phyloP scores from a whole-genome alignment of 2,329 filamentous ascomycete genomes.

The Elsinoe australis region DNA sequence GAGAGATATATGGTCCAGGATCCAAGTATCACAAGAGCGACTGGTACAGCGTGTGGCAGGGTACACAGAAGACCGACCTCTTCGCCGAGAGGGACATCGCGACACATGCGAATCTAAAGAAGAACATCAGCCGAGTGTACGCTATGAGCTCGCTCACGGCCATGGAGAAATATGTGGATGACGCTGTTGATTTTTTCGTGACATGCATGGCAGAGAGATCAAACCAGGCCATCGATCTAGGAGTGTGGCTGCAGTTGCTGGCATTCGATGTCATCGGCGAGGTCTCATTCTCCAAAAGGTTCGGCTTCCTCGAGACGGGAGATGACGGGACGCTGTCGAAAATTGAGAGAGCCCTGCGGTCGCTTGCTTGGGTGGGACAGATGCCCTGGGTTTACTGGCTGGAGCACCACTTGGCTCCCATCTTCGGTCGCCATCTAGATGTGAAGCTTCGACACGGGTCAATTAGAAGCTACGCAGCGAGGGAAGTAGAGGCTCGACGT shows the following conservation, averaged over 20 bases:
- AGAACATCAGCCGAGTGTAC: slow-evolving; percentile 27
- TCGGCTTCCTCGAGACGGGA: slow-evolving; percentile 33
- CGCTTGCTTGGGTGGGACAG: slow-evolving; percentile 34
- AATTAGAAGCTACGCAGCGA: slow-evolving; percentile 6
- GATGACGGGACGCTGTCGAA: slow-evolving; percentile 30
- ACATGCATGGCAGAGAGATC: slow-evolving; percentile 27
- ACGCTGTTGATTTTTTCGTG: slow-evolving; percentile 32
- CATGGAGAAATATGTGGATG: slow-evolving; percentile 36
- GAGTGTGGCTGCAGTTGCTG: slow-evolving; percentile 35
- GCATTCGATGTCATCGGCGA: slow-evolving; percentile 39
- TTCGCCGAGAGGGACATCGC: slow-evolving; percentile 29
- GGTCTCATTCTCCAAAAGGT: slow-evolving; percentile 33
- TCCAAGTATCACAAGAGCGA: slow-evolving; percentile 31
- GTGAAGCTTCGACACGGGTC: slow-evolving; percentile 11
- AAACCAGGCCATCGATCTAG: slow-evolving; percentile 28
- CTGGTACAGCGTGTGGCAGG: slow-evolving; percentile 32
- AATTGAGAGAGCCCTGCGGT: slow-evolving; percentile 30
- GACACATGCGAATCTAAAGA: slow-evolving; percentile 27
- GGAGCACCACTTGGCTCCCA: slow-evolving; percentile 1
- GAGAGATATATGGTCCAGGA: slow-evolving; percentile 24
- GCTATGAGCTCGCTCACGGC: slow-evolving; percentile 30
- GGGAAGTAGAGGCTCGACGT: slow-evolving; percentile 15
- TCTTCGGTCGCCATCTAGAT: slow-evolving; percentile 12
- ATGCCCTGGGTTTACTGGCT: slow-evolving; percentile 32
- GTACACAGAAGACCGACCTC: slow-evolving; percentile 29